Evolutionary conservation across 139 green algal species (phyloP).

Genomic region (Auxenochlorella protothecoides): DNA sequence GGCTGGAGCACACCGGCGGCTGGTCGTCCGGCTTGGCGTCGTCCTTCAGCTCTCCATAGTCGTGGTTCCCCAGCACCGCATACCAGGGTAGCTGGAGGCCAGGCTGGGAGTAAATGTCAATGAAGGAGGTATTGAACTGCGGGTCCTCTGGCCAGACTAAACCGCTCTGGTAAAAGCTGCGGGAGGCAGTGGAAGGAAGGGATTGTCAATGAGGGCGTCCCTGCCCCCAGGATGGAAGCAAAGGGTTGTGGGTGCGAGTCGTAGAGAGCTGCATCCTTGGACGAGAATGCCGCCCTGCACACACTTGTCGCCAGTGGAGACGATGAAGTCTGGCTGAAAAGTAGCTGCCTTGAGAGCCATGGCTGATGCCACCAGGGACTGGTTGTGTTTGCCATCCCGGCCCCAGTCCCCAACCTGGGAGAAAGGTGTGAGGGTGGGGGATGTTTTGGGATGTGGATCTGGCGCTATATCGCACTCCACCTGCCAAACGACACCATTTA

Average conservation of each 20-base stretch:
- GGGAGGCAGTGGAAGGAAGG: background rate
- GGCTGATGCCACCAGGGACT: constrained; percentile 9
- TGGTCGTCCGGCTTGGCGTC: constrained; percentile 6
- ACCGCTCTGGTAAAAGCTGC: constrained; percentile 2
- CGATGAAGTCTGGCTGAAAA: constrained; percentile 4
- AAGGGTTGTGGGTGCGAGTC: background rate
- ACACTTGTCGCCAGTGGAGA: too few species aligned
- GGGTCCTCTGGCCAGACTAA: background rate
- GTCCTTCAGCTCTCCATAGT: constrained; percentile 1
- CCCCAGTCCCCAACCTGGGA: constrained; percentile 17
- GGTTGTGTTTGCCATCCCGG: constrained; percentile 12
- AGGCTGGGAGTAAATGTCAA: background rate
- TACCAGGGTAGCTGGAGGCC: constrained; percentile 43
- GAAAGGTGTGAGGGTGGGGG: background rate
- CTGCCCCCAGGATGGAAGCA: too few species aligned
- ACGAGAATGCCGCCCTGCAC: too few species aligned
- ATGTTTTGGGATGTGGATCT: too few species aligned
- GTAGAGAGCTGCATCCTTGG: background rate
- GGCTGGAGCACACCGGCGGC: background rate
- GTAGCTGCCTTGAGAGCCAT: constrained; percentile 12
- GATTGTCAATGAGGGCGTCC: background rate
- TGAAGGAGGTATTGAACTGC: too few species aligned
- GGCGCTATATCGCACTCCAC: background rate
- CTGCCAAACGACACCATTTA: too few species aligned
- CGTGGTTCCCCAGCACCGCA: constrained; percentile 57